A percentile compares a stretch with the other conserved stretches of the same genome.
Conservation (phyloP, 345 rosid genomes). For the Lepidium didymum region DNA sequence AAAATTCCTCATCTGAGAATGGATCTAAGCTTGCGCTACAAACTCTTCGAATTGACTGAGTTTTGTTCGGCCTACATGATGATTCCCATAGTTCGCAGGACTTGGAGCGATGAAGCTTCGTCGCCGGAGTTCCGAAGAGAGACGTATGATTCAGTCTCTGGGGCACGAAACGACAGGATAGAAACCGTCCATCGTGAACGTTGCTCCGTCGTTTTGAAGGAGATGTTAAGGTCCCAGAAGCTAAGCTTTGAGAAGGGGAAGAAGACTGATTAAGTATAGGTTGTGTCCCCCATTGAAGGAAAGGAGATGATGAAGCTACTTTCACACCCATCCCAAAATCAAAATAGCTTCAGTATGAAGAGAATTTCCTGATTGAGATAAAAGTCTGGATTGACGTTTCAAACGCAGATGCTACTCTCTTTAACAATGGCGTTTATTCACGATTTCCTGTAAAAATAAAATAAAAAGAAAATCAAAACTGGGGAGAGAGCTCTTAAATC, state of each 20-base stretch:
- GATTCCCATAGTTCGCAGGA: slow-evolving; percentile 40
- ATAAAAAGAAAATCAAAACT: background rate
- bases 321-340: slow-evolving; percentile 48
- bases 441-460: slow-evolving; percentile 21
- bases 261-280: slow-evolving; percentile 36
- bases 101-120: slow-evolving; percentile 34
- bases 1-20: slow-evolving; percentile 71
- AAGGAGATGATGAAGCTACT: slow-evolving; percentile 38
- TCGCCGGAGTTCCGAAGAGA: slow-evolving; percentile 37
- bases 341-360: background rate
- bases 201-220: slow-evolving; percentile 47
- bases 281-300: slow-evolving; percentile 60
- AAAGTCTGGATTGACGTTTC: background rate
- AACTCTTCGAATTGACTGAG: slow-evolving; percentile 31
- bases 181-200: slow-evolving; percentile 16
- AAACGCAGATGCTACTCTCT: background rate
- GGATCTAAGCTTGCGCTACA: slow-evolving; percentile 55
- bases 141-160: slow-evolving; percentile 41
- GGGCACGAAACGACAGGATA: slow-evolving; percentile 23
- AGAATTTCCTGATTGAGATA: background rate
- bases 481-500: background rate
- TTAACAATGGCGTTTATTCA: background rate
- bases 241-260: slow-evolving; percentile 52
- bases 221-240: slow-evolving; percentile 49
- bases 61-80: slow-evolving; percentile 21